Percentiles rank a stretch among this genome's conserved stretches.
phyloP scores from a whole-genome alignment of 768 basidiomycete species.

The Hypholoma fasciculare region DNA sequence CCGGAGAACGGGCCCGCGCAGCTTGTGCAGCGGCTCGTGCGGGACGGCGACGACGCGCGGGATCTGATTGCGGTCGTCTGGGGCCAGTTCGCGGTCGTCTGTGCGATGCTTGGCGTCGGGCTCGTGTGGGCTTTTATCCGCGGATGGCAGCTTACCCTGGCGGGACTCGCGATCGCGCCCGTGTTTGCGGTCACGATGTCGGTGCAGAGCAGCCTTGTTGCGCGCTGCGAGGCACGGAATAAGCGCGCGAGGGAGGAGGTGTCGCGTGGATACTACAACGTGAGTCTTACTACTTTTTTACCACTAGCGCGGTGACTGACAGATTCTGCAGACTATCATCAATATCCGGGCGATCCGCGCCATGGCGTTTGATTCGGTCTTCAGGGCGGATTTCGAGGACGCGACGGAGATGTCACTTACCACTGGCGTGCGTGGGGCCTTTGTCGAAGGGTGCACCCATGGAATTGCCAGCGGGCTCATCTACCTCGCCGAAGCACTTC shows the following conservation, averaged over 20 bases:
- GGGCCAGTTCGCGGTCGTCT: conserved; percentile 4
- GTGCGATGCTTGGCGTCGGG: conserved; percentile 69
- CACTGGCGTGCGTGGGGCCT: conserved; percentile 77
- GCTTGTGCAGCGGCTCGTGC: conserved; percentile 66
- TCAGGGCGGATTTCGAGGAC: conserved; percentile 65
- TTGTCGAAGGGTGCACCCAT: conserved; percentile 81
- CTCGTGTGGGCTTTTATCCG: conserved; percentile 86
- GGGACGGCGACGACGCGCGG: conserved; percentile 73
- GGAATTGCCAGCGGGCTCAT: conserved; percentile 85
- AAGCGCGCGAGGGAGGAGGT: conserved; percentile 85
- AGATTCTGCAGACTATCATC: conserved; percentile 57
- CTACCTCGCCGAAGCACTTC: conserved; percentile 87
- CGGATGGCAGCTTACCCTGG: conserved; percentile 95
- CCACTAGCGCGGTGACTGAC: neutral
- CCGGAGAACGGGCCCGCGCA: conserved; percentile 49
- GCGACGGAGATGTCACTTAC: conserved; percentile 59
- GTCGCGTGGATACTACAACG: conserved; percentile 75
- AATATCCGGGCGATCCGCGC: conserved; percentile 86
- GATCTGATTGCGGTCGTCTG: conserved; percentile 39
- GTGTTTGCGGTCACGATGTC: conserved; percentile 78
- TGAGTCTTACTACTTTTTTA: neutral
- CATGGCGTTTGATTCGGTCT: conserved; percentile 80
- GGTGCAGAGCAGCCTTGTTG: conserved; percentile 70
- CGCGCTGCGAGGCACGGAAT: conserved; percentile 75
- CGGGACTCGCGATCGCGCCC: conserved; percentile 84